These are phyloP conservation scores for Trichoderma arundinaceum DNA, from an alignment of 2,329 filamentous ascomycete species.

Conservation along the genomic window DNA sequence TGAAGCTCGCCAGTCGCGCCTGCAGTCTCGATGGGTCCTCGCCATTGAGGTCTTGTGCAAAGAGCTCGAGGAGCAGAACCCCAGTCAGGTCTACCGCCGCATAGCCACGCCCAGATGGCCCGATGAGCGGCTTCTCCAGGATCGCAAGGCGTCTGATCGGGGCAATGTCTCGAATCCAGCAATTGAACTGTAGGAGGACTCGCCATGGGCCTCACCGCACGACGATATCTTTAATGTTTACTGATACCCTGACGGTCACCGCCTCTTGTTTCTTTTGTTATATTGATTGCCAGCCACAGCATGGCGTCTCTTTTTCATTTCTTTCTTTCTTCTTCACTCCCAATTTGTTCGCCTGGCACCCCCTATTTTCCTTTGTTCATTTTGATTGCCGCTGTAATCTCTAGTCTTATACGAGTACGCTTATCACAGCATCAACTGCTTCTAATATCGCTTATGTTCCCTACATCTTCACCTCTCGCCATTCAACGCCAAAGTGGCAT, in stretches of 20 bases:
- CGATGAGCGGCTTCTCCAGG: conserved; percentile 25
- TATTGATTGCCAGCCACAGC: neutral
- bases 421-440: neutral
- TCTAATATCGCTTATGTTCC: neutral
- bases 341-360: neutral
- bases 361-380: neutral
- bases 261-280: neutral
- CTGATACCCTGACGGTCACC: neutral
- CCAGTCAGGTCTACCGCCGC: conserved; percentile 50
- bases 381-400: neutral
- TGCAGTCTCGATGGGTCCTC: conserved; percentile 59
- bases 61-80: conserved; percentile 54
- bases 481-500: neutral
- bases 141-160: no score
- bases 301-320: neutral
- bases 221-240: no score
- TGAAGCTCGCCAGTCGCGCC: conserved; percentile 49
- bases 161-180: no score
- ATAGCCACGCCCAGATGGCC: conserved; percentile 45
- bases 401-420: neutral
- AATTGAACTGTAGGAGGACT: no score
- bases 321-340: neutral
- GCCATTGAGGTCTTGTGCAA: conserved; percentile 59
- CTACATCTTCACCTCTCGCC: no score
- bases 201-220: no score